These are phyloP conservation scores for Ambrosiella beaveri DNA, from an alignment of 2,329 filamentous ascomycete species.

Conservation along the genomic window DNA sequence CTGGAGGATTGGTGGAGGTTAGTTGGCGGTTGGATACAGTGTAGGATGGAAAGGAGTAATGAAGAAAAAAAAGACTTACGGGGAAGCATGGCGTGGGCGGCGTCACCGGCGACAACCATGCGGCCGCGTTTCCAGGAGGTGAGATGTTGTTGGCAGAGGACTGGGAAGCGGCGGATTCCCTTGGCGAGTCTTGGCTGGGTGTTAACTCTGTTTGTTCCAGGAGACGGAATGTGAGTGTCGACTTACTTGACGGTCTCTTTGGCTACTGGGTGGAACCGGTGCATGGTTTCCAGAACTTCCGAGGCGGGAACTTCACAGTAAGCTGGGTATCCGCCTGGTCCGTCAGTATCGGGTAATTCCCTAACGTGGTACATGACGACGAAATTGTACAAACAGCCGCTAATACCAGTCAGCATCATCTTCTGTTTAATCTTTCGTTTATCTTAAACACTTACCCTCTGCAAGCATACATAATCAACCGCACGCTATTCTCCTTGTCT, in stretches of 20 bases:
- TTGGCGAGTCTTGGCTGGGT: conserved; percentile 18
- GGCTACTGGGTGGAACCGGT: background rate
- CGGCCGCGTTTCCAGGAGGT: conserved; percentile 19
- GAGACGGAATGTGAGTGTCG: background rate
- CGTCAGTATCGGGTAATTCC: background rate
- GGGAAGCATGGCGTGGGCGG: conserved; percentile 24
- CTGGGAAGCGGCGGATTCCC: conserved; percentile 21
- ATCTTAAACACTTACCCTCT: conserved; percentile 17
- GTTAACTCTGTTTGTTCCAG: background rate
- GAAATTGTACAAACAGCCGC: conserved; percentile 22
- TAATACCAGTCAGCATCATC: conserved; percentile 11
- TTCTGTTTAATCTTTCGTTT: background rate
- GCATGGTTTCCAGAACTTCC: background rate
- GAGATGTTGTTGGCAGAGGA: conserved; percentile 21
- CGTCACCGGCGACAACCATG: conserved; percentile 22
- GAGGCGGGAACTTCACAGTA: background rate
- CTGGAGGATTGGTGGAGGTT: conserved; percentile 13
- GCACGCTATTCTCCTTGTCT: conserved; percentile 14
- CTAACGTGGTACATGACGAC: conserved; percentile 18
- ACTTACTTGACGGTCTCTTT: background rate
- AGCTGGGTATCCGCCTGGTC: background rate
- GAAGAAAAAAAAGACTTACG: background rate
- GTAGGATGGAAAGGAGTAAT: background rate
- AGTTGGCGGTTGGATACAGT: conserved; percentile 7
- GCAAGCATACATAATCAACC: conserved; percentile 21